These are phyloP conservation scores for Cyberlindnera lachancei DNA, from an alignment of 805 yeast genomes.

Conservation along the genomic window DNA sequence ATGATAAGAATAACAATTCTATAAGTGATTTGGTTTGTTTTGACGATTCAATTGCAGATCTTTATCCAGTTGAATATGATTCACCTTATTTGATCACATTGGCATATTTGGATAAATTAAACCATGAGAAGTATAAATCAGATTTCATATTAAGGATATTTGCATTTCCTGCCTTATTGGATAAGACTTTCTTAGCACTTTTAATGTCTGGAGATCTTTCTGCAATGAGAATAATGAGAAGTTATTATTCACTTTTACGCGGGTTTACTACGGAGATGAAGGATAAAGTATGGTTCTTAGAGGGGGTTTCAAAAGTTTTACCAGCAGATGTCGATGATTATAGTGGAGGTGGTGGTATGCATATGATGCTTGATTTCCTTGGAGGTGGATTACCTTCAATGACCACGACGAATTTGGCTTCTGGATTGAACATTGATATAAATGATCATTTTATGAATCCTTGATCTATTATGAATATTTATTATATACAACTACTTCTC, in stretches of 20 bases:
- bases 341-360: slow-evolving; percentile 88
- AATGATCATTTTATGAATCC: slow-evolving; percentile 17
- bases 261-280: slow-evolving; percentile 82
- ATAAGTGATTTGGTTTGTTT: slow-evolving; percentile 66
- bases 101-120: slow-evolving; percentile 78
- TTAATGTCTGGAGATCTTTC: slow-evolving; percentile 78
- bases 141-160: slow-evolving; percentile 83
- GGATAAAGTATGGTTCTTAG: slow-evolving; percentile 88
- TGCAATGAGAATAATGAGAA: slow-evolving; percentile 87
- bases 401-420: slow-evolving; percentile 32
- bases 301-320: slow-evolving; percentile 81
- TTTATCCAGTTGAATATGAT: slow-evolving; percentile 76
- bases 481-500: background rate
- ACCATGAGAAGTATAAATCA: slow-evolving; percentile 72
- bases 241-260: slow-evolving; percentile 74
- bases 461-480: background rate
- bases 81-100: slow-evolving; percentile 86
- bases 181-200: slow-evolving; percentile 67
- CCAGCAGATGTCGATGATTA: slow-evolving; percentile 91
- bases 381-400: slow-evolving; percentile 58
- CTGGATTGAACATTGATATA: slow-evolving; percentile 22
- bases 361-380: slow-evolving; percentile 81
- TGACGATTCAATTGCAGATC: slow-evolving; percentile 75
- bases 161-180: slow-evolving; percentile 89
- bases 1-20: slow-evolving; percentile 29